phyloP scores from a whole-genome alignment of 805 yeast genomes.

The Yamadazyma kitorensis region DNA sequence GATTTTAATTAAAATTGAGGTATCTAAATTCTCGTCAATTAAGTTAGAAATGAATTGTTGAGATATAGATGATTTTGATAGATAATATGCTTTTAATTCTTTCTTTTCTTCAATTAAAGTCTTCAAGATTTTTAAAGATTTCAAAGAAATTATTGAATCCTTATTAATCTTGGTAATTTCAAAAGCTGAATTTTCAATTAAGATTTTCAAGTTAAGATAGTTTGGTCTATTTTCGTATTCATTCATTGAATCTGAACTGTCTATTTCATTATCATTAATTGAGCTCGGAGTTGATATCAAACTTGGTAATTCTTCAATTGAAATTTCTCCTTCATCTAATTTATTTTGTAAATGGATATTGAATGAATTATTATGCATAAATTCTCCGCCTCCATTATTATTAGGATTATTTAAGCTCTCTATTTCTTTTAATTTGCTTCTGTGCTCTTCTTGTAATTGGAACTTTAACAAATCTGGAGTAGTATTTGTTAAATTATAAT shows the following conservation, averaged over 20 bases:
- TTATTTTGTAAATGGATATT: constrained; percentile 32
- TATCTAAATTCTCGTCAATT: constrained; percentile 21
- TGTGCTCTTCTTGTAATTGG: constrained; percentile 40
- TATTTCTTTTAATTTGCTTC: constrained; percentile 17
- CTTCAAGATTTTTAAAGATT: constrained; percentile 26
- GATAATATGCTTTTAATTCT: constrained; percentile 29
- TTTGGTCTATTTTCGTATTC: constrained; percentile 19
- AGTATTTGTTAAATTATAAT: constrained; percentile 36
- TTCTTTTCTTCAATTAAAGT: constrained; percentile 25
- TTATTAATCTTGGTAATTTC: constrained; percentile 35
- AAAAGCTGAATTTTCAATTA: constrained; percentile 45
- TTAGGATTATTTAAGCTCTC: constrained; percentile 9
- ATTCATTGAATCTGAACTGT: constrained; percentile 1
- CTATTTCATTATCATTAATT: constrained; percentile 12
- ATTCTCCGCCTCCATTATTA: too few relatives aligned
- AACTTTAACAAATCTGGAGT: constrained; percentile 43
- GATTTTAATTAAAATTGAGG: constrained; percentile 26
- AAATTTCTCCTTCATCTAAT: constrained; percentile 25
- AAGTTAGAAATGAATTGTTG: constrained; percentile 32
- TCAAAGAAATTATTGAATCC: constrained; percentile 31
- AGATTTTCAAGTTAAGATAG: constrained; percentile 39
- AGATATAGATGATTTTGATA: constrained; percentile 27
- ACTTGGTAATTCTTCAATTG: constrained; percentile 19
- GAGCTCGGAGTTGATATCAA: constrained; percentile 19
- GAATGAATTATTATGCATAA: constrained; percentile 21